A percentile compares a stretch with the other conserved stretches of the same genome.
Conservation (phyloP, 2,329 filamentous ascomycete species). For the Lasiodiplodia citricola region DNA sequence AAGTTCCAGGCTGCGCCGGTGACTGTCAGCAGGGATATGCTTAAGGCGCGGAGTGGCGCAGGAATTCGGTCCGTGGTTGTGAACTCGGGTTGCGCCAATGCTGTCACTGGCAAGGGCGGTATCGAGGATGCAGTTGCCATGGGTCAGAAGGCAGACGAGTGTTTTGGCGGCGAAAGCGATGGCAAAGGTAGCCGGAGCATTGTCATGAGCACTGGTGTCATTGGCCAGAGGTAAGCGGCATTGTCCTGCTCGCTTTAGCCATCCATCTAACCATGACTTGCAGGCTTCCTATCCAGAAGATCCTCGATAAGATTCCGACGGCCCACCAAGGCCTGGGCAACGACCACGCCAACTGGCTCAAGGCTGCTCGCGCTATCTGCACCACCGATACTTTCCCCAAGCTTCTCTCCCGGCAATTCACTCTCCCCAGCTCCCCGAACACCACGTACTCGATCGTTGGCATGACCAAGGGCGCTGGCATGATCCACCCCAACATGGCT, state of each 20-base stretch:
- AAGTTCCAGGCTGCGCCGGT: slow-evolving; percentile 97
- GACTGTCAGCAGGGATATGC: slow-evolving; percentile 76
- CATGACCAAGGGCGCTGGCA: slow-evolving; percentile 97
- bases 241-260: slow-evolving; percentile 8
- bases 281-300: slow-evolving; percentile 88
- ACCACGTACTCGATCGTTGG: slow-evolving; percentile 84
- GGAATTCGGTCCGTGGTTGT: slow-evolving; percentile 83
- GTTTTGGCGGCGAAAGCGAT: slow-evolving; percentile 53
- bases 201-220: slow-evolving; percentile 98
- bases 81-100: slow-evolving; percentile 97
- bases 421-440: slow-evolving; percentile 77
- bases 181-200: slow-evolving; percentile 68
- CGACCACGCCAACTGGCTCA: slow-evolving; percentile 85
- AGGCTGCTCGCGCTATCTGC: slow-evolving; percentile 88
- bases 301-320: slow-evolving; percentile 78
- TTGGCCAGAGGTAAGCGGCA: slow-evolving; percentile 76
- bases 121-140: slow-evolving; percentile 87
- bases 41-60: slow-evolving; percentile 68
- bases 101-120: slow-evolving; percentile 89
- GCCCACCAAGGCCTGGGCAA: slow-evolving; percentile 74
- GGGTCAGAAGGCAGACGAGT: slow-evolving; percentile 77
- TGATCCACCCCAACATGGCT: slow-evolving; percentile 99
- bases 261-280: neutral
- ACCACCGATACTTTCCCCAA: slow-evolving; percentile 99
- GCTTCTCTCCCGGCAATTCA: slow-evolving; percentile 83